Evolutionary conservation across 2,329 filamentous ascomycete genomes (phyloP), one percentile per base, ranked within the genome.

Genomic region (Pestalotiopsis sp.): DNA sequence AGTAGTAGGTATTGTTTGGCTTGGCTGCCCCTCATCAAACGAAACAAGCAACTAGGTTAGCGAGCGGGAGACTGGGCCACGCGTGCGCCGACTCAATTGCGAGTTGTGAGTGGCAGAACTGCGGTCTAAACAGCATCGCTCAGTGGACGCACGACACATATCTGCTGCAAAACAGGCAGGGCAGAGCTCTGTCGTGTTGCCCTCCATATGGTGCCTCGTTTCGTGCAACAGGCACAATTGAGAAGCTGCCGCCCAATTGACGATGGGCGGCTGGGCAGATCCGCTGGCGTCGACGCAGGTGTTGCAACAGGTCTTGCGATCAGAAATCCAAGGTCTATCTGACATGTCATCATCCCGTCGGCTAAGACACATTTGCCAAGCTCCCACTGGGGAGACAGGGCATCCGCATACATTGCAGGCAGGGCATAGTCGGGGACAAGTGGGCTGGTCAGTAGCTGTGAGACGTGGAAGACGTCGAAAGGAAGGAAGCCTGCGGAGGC

Each of bases 271-370:
- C 31, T 23, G 31, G 52, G 20, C 65, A 14, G 57, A 52, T 23
- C 39, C 17, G 65, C 58, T 39, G 59, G 59, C 52, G 7, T 36
- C 31, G 36, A 23, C 57, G 57, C 65, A 39, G 64, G 27, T 62
- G 58, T 36, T 66, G 36, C 64, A 60, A 55, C 64, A 66, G 41
- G 17, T n/a, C 45, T n/a, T 38, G 68, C 52, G 55, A 59, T 59
- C 64, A 67, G 45, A 72, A 64, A 66, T 67, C 62, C 68, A 66
- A 69, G 68, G 67, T 71, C 45, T 68, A 74, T 73, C 73, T 73
- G 73, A 74, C 72, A 73, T 75, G 73, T 74, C 73, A 74, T 72
- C 72, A 69, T 73, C 68, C 70, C 69, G 73, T 75, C 71, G 74
- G 73, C 73, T 69, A 74, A 70, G 68, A 69, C 55, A 70, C 57